A percentile compares a stretch with the other conserved stretches of the same genome.
phyloP scores from a whole-genome alignment of 306 rosid species.

The Vicia villosa region DNA sequence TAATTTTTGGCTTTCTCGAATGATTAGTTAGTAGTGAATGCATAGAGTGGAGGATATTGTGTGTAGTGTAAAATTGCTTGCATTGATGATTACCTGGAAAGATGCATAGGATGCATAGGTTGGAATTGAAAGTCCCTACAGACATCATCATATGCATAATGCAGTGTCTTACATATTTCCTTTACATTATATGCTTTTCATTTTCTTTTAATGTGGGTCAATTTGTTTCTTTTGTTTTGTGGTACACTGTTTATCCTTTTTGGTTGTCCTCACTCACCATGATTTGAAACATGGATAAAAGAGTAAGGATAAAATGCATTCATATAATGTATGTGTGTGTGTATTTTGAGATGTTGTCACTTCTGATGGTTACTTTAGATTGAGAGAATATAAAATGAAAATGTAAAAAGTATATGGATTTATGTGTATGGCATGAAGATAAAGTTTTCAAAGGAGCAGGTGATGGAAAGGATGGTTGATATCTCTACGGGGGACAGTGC shows the following conservation, averaged over 20 bases:
- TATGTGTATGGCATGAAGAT: conserved; percentile 35
- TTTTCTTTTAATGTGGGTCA: conserved; percentile 43
- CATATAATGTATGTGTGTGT: conserved; percentile 19
- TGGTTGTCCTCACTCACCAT: conserved; percentile 40
- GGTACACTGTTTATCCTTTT: conserved; percentile 28
- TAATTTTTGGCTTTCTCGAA: conserved; percentile 28
- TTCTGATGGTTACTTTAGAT: conserved; percentile 17
- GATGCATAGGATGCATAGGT: conserved; percentile 41
- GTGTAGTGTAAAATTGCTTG: conserved; percentile 24
- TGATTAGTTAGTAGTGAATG: conserved; percentile 29
- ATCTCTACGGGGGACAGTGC: conserved; percentile 57
- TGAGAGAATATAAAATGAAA: conserved; percentile 14
- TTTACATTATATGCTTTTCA: conserved; percentile 39
- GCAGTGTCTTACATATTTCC: conserved; percentile 14
- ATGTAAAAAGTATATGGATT: conserved; percentile 33
- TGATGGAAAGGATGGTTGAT: conserved; percentile 50
- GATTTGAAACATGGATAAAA: conserved; percentile 1
- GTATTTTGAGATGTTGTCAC: conserved; percentile 31
- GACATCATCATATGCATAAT: conserved; percentile 44
- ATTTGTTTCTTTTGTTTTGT: conserved; percentile 31
- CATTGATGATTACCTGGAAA: conserved; percentile 54
- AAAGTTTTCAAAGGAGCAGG: conserved; percentile 41
- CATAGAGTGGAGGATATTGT: conserved; percentile 24
- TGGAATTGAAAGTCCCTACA: conserved; percentile 45
- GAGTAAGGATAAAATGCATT: conserved; percentile 13